Evolutionary conservation across 2,329 filamentous ascomycete species (phyloP), one percentile per base, ranked within the genome.

Genomic region (Trichoderma atrobrunneum): DNA sequence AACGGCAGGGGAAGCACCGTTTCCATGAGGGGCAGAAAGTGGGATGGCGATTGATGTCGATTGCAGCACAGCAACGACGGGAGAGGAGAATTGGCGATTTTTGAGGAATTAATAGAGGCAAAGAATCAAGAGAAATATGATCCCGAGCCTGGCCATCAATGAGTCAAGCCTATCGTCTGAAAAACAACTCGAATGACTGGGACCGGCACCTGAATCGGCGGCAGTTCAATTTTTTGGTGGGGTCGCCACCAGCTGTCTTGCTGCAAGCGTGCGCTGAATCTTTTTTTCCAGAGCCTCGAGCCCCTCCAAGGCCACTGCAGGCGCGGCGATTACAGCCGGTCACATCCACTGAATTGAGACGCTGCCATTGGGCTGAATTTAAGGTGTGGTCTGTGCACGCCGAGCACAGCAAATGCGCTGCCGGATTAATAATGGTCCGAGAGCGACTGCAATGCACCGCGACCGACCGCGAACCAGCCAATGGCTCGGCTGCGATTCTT

Each of bases 1-100:
- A 91, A 91, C 28, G 89, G 90, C 67, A 91, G 82, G 11, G 89
- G 88, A 26, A 91, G 84, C 73, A 87, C 89, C 34, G 89, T 89
- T 80, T 91, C 90, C 89, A 91, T 91, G 74, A 73, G 79, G 78
- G 73, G 71, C 71, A 73, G 39, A 66, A 66, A 59, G 72, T 39
- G 61, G 28, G 30, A 54, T 61, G n/a, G 3, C 39, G 26, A 26
- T 26, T n/a, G 12, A 39, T 51, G 12, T 18, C 26, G 26, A 65
- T 21, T 39, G 51, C 18, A 28, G 21, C 28, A 43, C 36, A 26
- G 12, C 56, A 59, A 62, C n/a, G 26, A 69, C 12, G 2, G 11
- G 12, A 16, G 32, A 24, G 1, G 10, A 3, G 16, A 28, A 30
- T 10, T 26, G 36, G 48, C 28, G 26, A 48, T 51, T 34, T 34